Base-by-base conservation (phyloP, 1,284 basidiomycete species). In the Inonotus obliquus region DNA sequence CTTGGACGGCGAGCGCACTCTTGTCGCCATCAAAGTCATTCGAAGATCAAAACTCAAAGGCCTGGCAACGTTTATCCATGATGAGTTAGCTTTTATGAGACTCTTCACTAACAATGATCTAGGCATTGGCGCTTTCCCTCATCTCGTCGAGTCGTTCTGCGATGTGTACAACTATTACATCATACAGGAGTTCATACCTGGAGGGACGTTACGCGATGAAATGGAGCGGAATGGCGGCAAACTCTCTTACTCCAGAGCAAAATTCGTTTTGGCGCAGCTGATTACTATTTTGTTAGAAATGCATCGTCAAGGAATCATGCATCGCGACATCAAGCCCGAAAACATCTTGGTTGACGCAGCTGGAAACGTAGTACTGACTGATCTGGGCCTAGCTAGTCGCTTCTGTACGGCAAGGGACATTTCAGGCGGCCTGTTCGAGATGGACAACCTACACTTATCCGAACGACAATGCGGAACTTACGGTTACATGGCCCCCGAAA, bases 241-340 rank as follows among this genome's bases (percentile, higher is more conserved):
- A 13, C 48, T 49, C 45, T 13, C 11, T n/a, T 32, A n/a, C 9
- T 21, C 32, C 7, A 32, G 27, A n/a, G 45, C 37, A 35, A 32
- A 23, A n/a, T 58, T 49, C 45, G 35, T 48, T n/a, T 29, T 58
- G 45, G 45, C 45, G 17, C 45, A 49, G 23, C 23, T 32, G 27
- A 25, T 51, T 32, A 37, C 32, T 17, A 54, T 54, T 32, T 19
- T 44, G 17, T 14, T 17, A n/a, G 14, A 53, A 13, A 39, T 60
- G 35, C 58, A 60, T 38, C 49, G 51, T 19, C 39, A 41, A 13
- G 84, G 84, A 68, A 84, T 86, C 66, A 82, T 85, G 19, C 84
- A 86, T 71, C 77, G 84, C 35, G 84, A 86, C 68, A 83, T 86
- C 70, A 85, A 86, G 68, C 84, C 84, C 23, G 82, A 83, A 72